Evolutionary conservation across 768 basidiomycete species (phyloP), one percentile per base, ranked within the genome.

Genomic region (Omphalotus guepiniiformis): DNA sequence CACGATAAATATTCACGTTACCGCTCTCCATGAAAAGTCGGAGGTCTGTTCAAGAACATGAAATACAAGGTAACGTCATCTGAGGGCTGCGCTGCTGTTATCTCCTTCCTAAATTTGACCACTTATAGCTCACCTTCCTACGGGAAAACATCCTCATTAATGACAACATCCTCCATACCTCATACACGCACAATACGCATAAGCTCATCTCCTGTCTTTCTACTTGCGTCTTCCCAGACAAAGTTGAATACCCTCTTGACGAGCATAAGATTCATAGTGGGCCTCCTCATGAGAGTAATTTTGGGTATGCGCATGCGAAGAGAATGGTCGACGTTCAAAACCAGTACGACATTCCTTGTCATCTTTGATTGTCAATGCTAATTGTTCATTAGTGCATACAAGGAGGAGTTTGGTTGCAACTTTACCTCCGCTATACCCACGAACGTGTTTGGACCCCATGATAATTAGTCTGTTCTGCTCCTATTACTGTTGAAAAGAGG

Each of bases 351-450:
- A 53, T 5, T 23, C 27, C 22, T 44, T 16, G 16, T 22, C 16
- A 11, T 3, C n/a, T 1, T 16, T 30, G 30, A 40, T 41, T 39
- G 27, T 16, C 15, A 21, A 26, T 15, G 28, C n/a, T 41, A n/a
- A 28, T 18, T 16, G 1, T 36, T 15, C 22, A 3, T 22, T 49
- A 94, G 93, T 53, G 94, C 94, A 0, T 98, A 97, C 76, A 86
- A 93, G 69, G 92, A 95, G 55, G 86, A 97, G 64, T 95, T 85
- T 57, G 94, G 93, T 16, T 83, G 83, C 69, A 92, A 91, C 66
- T 97, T 96, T 62, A 96, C 93, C 3, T 91, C 92, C 34, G 93
- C 93, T 12, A 98, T 98, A 59, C 94, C 95, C 1, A 97, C 95
- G 9, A 96, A 94, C 62, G 83, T 97, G n/a, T 97, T 97, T 60